Evolutionary conservation across 164 flowering plant genomes (phyloP), one percentile per base, ranked within the genome.

Genomic region (Taxillus chinensis): DNA sequence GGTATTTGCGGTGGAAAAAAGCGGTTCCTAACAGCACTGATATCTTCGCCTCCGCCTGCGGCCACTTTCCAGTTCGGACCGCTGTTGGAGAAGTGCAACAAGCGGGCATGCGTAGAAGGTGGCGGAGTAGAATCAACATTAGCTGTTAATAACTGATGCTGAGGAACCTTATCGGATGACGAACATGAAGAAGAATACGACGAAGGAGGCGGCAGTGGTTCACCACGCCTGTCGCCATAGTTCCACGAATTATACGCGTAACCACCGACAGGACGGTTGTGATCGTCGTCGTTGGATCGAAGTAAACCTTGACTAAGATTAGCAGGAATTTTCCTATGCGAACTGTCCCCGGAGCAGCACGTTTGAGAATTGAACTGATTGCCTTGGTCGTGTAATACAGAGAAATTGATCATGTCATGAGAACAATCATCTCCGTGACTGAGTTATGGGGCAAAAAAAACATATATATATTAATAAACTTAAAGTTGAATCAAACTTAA

Each of bases 71-170:
- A 87, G 52, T 74, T 87, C 1, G 78, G 80, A 12, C 87, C 71
- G 65, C 79, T 80, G 71, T 87, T 90, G 13, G 87, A 78, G 79
- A 90, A 87, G 63, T 87, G 86, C 57, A 90, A 63, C 49, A 90
- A 63, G 42, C 80, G 91, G 64, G 62, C 4, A 27, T 5, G 72
- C 7, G 65, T 60, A 3, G 76, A 57, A 17, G 69, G 73, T 37
- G 70, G 85, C 62, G 71, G 79, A 2, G 82, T 85, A 7, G 91
- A 79, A 2, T 85, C 72, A 6, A 43, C 9, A 48, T 7, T 48
- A 40, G 63, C 52, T 62, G 82, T 73, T 17, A 77, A 55, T 45
- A 85, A 87, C 48, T 77, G 27, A 27, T 2, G 51, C 13, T 48
- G 87, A 66, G 88, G 79, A 51, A 78, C 69, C 64, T 82, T 83